Evolutionary conservation across 2,329 filamentous ascomycete species (phyloP), one percentile per base, ranked within the genome.

Genomic region (Aspergillus ochraceus): DNA sequence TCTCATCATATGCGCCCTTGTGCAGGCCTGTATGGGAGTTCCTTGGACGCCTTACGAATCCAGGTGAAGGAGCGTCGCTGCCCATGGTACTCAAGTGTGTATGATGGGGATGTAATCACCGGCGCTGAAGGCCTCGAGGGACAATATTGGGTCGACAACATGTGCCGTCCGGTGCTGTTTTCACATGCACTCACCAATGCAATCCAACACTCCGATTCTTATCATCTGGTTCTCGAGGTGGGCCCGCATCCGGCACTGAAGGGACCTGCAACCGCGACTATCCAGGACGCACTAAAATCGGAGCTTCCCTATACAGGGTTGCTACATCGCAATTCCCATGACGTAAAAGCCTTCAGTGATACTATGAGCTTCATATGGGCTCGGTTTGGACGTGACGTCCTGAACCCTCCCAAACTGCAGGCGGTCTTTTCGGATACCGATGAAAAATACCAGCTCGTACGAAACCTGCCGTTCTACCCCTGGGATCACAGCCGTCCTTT

Each of bases 111-210:
- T 0, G 59, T 73, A 4, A 61, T 79, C 3, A 74, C 76, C 9
- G 74, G 39, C 50, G 30, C n/a, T 22, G 47, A 47, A 45, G 54
- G 60, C 1, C 52, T 68, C 4, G 32, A 17, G 4, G 59, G 62
- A 4, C 54, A 46, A 6, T 77, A 78, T 57, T 79, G 76, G 73
- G 64, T 66, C 3, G 62, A 69, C 36, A 79, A 79, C 60, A 67
- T 79, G 65, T 55, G 69, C 1, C 64, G 64, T 1, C 64, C 74
- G 5, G 75, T 79, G 6, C 59, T 68, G 2, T 79, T 77, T 62
- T 66, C 63, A 24, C 58, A 69, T 22, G 68, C 68, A 45, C 50
- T 75, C n/a, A 49, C 47, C 24, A n/a, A 10, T 6, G 30, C 59
- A 12, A 11, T 61, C 6, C 11, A 30, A 17, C 11, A 42, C 19